Evolutionary conservation across 805 yeast genomes (phyloP), one percentile per base, ranked within the genome.

Genomic region (Wickerhamiella domercqiae): DNA sequence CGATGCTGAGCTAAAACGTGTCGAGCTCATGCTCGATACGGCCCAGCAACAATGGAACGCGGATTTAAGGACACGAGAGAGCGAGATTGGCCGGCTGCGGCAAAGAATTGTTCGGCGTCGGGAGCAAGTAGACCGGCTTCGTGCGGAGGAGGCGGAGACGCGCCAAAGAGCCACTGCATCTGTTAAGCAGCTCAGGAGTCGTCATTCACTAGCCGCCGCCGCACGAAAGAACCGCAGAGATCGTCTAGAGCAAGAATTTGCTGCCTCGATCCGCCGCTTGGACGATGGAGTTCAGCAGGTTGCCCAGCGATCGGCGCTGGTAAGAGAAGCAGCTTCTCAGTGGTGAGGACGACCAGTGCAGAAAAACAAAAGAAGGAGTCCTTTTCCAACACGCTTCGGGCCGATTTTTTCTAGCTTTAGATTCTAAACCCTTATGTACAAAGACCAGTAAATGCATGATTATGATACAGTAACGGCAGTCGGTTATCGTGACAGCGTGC

Each of bases 241-340:
- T 9, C 33, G 25, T 3, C 42, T 24, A 19, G 32, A 39, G 29
- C 30, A 32, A 9, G 45, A 42, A 28, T 39, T 42, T 15, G 36
- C 36, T 21, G 38, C 40, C 3, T 36, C 45, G 1, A 36, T 42
- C n/a, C 16, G 19, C 18, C 35, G 34, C 14, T 29, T 42, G 7
- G 39, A 42, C 26, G 31, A 22, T 4, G 42, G 45, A 9, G 40
- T 39, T 2, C 33, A 29, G 22, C 42, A 42, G 13, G 26, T 39
- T 13, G 17, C 34, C 32, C 24, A 38, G 9, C 38, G 45, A 20
- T 29, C 45, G 11, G 19, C 18, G 3, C 33, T 28, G 14, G 32
- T 36, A 18, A 30, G 21, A 9, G 32, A 36, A 17, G 34, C 39
- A 3, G 39, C 39, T 16, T 13, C 21, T 18, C 33, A 30, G 33